Evolutionary conservation across 805 yeast species (phyloP), one percentile per base, ranked within the genome.

Genomic region (Metschnikowia continentalis): DNA sequence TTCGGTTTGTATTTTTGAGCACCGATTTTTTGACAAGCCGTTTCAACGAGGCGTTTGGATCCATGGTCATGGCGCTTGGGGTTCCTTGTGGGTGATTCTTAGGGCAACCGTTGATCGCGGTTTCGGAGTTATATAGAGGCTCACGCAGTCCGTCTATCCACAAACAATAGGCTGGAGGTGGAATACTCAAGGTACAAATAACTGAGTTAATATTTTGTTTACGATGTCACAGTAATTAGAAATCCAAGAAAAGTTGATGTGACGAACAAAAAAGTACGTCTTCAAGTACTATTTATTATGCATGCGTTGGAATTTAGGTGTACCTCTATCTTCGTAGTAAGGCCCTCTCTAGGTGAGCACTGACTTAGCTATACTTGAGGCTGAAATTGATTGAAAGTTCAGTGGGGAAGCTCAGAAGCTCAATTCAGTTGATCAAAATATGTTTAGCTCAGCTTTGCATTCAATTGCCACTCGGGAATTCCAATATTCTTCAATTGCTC

Each of bases 391-490:
- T 8, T 26, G 4, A 8, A 26, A 26, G 11, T 11, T 26, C 30
- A 26, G 30, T 26, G 30, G 11, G 11, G 30, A 26, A 26, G 3
- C 11, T 4, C 30, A 26, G 11, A 5, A 26, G 5, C 30, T 26
- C 30, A 8, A 26, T 26, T 26, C 30, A 11, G 30, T 11, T 10
- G 30, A 26, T 8, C 5, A 26, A 17, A n/a, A 17, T 14, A 5
- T 13, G 15, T 14, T 26, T 42, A 49, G 26, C 35, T 38, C 26
- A 26, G 36, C 41, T 49, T 53, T 3, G 56, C 58, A 32, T 50
- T 57, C 35, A 74, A 60, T 54, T 74, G 77, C 78, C 78, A 74
- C 17, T 76, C 61, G 14, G 78, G 78, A 10, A 71, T 75, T 7
- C 77, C 77, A 6, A 71, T 70, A 46, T 62, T 69, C 40, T 66